Evolutionary conservation across 2,329 filamentous ascomycete species (phyloP), one percentile per base, ranked within the genome.

Genomic region (Ophiocordyceps camponoti-saundersi): DNA sequence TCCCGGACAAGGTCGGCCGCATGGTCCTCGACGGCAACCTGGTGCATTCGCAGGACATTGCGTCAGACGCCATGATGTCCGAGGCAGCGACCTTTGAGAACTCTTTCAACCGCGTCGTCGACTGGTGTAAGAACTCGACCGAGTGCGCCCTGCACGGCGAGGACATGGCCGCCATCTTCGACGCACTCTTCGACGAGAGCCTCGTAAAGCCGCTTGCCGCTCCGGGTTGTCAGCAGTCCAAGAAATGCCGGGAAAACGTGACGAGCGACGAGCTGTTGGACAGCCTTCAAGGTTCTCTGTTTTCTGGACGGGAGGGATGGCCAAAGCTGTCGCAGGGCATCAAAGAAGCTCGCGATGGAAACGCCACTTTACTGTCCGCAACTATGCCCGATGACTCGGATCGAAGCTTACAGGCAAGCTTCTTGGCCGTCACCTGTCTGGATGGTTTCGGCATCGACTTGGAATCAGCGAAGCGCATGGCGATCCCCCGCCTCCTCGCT

Each of bases 1-100:
- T 65, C 46, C 65, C 66, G 12, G 61, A 67, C 46, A 65, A 58
- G 39, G 59, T 70, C 50, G 56, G 65, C 51, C 58, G 65, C 49
- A 51, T 72, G 46, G 61, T 75, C 20, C 47, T 63, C 1, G 60
- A 63, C 34, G 61, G 57, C 52, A 62, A 55, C 7, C 56, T 63
- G 10, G 55, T 61, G 15, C 48, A 49, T 20, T 44, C 44, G 30
- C 46, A 47, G 13, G 43, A 18, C 16, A 12, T 23, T 8, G 34
- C 42, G n/a, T 29, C 42, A 20, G 30, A 42, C 40, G 21, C 13
- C 18, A 10, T 48, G 13, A 20, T 48, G 44, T 23, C 48, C 6
- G 48, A 49, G 32, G 30, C 44, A 20, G 16, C 29, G 12, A 39
- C 48, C 3, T 30, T 42, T 6, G 48, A 49, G 26, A 43, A 32